These are phyloP conservation scores for Tolypocladium ovalisporum DNA, from an alignment of 2,329 filamentous ascomycete genomes.

Conservation along the genomic window DNA sequence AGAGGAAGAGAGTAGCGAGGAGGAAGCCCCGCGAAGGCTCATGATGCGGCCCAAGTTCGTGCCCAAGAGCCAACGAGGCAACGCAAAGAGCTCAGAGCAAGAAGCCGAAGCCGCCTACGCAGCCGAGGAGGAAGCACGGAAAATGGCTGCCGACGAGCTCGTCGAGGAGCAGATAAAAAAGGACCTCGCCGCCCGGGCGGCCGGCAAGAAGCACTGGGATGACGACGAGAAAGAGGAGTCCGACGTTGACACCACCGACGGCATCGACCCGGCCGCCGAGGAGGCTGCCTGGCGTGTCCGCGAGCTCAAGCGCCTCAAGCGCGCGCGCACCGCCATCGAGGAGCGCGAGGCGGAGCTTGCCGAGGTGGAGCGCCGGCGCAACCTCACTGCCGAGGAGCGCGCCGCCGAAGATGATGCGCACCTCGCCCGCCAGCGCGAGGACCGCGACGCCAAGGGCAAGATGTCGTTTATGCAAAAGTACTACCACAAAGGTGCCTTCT, in stretches of 20 bases:
- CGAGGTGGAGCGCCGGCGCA: constrained; percentile 78
- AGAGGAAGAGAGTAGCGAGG: constrained; percentile 36
- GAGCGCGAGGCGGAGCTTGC: constrained; percentile 73
- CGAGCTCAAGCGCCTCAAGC: constrained; percentile 79
- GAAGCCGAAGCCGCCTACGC: constrained; percentile 22
- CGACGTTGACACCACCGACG: constrained; percentile 83
- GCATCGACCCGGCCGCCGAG: constrained; percentile 76
- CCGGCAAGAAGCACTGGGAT: constrained; percentile 80
- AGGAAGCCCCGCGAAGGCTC: constrained; percentile 43
- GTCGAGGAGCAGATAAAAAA: constrained; percentile 84
- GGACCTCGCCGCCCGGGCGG: constrained; percentile 62
- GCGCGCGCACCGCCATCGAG: constrained; percentile 77
- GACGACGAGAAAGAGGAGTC: constrained; percentile 58
- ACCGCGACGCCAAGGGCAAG: constrained; percentile 67
- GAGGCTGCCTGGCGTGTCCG: constrained; percentile 88
- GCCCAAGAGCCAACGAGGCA: constrained; percentile 43
- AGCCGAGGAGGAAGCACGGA: constrained; percentile 50
- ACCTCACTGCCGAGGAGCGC: constrained; percentile 78
- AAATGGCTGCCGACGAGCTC: constrained; percentile 63
- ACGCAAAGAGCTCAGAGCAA: constrained; percentile 15
- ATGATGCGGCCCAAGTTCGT: constrained; percentile 56
- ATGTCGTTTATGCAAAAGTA: constrained; percentile 92
- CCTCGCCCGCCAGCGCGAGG: constrained; percentile 67
- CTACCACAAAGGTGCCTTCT: constrained; percentile 95
- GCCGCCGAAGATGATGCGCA: constrained; percentile 73